These are phyloP conservation scores for Fusarium tjaetaba DNA, from an alignment of 2,329 filamentous ascomycete genomes.

Conservation along the genomic window DNA sequence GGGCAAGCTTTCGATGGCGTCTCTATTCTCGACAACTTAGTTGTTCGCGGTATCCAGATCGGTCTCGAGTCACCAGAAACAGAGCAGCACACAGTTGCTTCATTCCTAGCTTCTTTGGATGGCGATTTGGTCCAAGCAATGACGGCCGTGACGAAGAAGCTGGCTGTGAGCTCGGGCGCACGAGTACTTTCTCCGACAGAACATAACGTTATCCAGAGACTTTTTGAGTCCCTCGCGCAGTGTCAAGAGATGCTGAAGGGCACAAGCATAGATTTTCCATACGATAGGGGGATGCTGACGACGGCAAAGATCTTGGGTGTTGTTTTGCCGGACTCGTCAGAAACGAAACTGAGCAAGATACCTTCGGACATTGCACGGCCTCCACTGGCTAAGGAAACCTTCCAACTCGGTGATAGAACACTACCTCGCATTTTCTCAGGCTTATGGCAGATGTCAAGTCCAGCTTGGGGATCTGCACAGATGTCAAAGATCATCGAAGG, in stretches of 20 bases:
- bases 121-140: neutral
- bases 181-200: neutral
- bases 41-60: neutral
- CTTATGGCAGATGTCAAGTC: conserved; percentile 1
- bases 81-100: accelerated
- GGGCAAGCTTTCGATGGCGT: neutral
- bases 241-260: neutral
- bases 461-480: neutral
- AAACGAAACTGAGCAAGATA: neutral
- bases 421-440: neutral
- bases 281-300: neutral
- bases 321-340: neutral
- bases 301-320: neutral
- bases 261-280: neutral
- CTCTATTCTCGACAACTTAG: neutral
- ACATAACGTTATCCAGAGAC: accelerated
- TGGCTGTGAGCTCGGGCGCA: neutral
- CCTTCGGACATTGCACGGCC: neutral
- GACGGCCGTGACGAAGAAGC: neutral
- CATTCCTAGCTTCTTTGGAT: neutral
- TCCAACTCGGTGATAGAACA: neutral
- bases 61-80: neutral
- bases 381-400: neutral
- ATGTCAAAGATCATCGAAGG: neutral
- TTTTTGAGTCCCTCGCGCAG: neutral